Conservation (phyloP, 768 basidiomycete genomes). For the Lentinula edodes region DNA sequence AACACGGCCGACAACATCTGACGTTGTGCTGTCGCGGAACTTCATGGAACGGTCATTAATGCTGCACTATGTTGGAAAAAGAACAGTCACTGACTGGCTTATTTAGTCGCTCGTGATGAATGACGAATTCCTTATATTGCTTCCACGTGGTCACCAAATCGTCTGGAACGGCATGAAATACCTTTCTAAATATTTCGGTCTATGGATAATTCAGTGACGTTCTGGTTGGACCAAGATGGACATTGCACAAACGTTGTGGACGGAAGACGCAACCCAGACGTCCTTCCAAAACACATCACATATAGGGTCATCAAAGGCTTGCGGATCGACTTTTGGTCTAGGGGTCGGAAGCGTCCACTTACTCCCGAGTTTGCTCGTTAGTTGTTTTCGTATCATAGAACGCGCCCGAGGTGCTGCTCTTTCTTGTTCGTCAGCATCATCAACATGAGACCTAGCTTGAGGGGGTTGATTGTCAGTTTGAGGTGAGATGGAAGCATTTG, state of each 20-base stretch:
- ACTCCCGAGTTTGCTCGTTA: constrained; percentile 42
- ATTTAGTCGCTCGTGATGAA: constrained; percentile 68
- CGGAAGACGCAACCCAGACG: constrained; percentile 82
- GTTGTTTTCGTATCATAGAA: constrained; percentile 47
- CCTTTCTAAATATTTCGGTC: constrained; percentile 95
- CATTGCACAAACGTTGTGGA: constrained; percentile 68
- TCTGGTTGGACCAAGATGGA: not conserved
- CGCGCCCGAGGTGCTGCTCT: constrained; percentile 42
- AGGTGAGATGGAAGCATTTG: constrained; percentile 39
- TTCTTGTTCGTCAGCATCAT: constrained; percentile 45
- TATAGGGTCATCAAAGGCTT: constrained; percentile 87
- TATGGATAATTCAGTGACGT: constrained; percentile 23
- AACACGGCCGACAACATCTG: constrained; percentile 46
- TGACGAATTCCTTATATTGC: constrained; percentile 81
- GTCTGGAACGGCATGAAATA: constrained; percentile 92
- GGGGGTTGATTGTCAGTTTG: constrained; percentile 42
- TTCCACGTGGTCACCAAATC: constrained; percentile 94
- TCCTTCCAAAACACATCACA: constrained; percentile 85
- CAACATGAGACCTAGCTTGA: constrained; percentile 35
- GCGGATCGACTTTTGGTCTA: constrained; percentile 67
- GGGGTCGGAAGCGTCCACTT: constrained; percentile 63
- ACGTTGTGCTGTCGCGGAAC: constrained; percentile 34
- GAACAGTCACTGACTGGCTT: constrained; percentile 48
- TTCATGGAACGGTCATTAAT: constrained; percentile 17
- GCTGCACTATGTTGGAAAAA: constrained; percentile 7